Evolutionary conservation across 139 green algal genomes (phyloP).

Genomic region (Chlamydomonas schloesseri): DNA sequence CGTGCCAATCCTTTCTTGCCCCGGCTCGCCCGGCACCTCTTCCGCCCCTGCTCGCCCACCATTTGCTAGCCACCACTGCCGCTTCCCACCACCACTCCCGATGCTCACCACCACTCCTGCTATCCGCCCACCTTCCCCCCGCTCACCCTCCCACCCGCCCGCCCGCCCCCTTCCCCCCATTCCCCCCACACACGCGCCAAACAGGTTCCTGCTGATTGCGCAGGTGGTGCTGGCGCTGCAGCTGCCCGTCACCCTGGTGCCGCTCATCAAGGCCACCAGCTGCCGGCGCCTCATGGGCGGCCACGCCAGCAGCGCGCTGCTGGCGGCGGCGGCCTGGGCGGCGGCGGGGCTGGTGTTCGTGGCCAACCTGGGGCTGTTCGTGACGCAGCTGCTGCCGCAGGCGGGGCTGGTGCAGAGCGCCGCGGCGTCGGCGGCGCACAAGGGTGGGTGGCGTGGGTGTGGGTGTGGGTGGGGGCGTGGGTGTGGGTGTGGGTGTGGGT

Average conservation of each 20-base stretch:
- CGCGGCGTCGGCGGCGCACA: background rate
- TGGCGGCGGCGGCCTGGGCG: conserved; percentile 55
- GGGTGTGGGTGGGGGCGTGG: background rate
- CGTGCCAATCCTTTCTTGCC: no score
- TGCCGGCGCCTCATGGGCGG: conserved; percentile 58
- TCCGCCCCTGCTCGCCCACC: no score
- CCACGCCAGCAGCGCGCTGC: conserved; percentile 51
- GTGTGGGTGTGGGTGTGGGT: no score
- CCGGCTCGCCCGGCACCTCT: no score
- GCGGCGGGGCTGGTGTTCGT: conserved; percentile 62
- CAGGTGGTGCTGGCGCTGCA: conserved; percentile 75
- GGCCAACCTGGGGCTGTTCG: conserved; percentile 67
- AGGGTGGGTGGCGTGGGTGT: background rate
- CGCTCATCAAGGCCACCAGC: conserved; percentile 75
- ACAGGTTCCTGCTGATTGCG: conserved; percentile 71
- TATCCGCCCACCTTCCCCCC: no score
- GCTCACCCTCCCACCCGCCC: no score
- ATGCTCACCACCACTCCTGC: no score
- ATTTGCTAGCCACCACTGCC: no score
- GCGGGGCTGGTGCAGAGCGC: background rate
- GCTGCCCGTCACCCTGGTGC: conserved; percentile 72
- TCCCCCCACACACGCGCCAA: no score
- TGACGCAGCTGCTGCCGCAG: conserved; percentile 50
- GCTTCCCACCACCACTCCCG: no score
- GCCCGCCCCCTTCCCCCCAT: no score